Base-by-base conservation (phyloP, 2,329 filamentous ascomycete species). In the Cryphonectria parasitica region DNA sequence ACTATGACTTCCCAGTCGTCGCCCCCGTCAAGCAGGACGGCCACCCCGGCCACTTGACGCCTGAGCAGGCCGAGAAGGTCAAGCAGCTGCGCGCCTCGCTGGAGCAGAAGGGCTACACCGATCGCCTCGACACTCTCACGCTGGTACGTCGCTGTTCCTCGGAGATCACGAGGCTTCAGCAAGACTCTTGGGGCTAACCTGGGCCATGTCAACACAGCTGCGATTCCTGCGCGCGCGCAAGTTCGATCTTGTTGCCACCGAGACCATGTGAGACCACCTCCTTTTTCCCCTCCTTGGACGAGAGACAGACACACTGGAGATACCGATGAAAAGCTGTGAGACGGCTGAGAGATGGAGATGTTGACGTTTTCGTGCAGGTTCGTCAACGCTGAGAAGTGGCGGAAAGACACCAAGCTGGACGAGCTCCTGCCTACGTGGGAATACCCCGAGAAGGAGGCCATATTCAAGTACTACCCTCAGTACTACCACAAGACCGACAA, bases 401-500 rank as follows among this genome's bases (percentile, higher is more conserved):
- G 96, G 81, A 90, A 91, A 81, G 90, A 95, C 70, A 96, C 92
- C 75, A 90, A 92, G 74, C 92, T 97, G 43, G 93, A 98, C 82
- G 87, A 95, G 74, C 87, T 93, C 52, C 89, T 95, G 68, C 89
- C 89, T 74, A 91, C 84, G 76, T 97, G 97, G 86, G 90, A 96
- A 72, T 98, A 97, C 85, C 87, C 87, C 74, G 95, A 98, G 87
- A 96, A 95, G 82, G 78, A 88, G 69, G 81, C 95, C 79, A 88
- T 99, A 71, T 93, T 93, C 82, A 86, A 95, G 83, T 97, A 92
- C 87, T 99, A 99, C 84, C 94, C 94, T 64, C 96, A 99, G 84
- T 99, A 96, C 86, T 99, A 99, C 86, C 96, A 99, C 89, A 98
- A 98, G 86, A 95, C 90, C 17, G 93, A 96, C 83, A 94, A 94